A percentile compares a stretch with the other conserved stretches of the same genome.
These are phyloP conservation scores for Candida taoyuanica DNA, from an alignment of 805 yeast genomes.

Conservation along the genomic window DNA sequence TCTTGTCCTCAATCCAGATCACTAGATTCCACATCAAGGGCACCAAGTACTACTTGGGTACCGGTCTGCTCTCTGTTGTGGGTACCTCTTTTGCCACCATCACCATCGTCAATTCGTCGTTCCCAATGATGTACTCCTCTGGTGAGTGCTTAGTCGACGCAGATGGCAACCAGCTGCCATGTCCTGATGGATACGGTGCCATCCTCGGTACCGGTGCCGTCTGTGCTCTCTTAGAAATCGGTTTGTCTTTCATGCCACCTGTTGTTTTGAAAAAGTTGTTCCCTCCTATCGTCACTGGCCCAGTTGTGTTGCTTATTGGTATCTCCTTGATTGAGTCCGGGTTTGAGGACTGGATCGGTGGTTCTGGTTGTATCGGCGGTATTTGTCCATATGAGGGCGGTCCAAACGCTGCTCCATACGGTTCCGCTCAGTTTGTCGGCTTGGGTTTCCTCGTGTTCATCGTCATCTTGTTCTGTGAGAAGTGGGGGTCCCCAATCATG, in stretches of 20 bases:
- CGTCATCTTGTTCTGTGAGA: constrained; percentile 70
- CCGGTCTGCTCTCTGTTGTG: constrained; percentile 85
- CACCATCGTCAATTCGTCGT: constrained; percentile 67
- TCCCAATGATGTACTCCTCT: constrained; percentile 73
- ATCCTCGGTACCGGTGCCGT: constrained; percentile 74
- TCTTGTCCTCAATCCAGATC: constrained; percentile 70
- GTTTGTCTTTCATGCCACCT: constrained; percentile 75
- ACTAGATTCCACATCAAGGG: constrained; percentile 72
- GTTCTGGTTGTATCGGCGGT: constrained; percentile 53
- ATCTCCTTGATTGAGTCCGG: constrained; percentile 64
- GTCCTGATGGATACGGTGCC: constrained; percentile 91
- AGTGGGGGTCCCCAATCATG: constrained; percentile 92
- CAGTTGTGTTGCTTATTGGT: constrained; percentile 85
- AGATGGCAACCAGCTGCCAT: constrained; percentile 65
- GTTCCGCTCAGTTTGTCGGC: constrained; percentile 83
- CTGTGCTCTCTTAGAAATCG: constrained; percentile 72
- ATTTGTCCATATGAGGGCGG: constrained; percentile 47
- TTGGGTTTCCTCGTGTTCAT: constrained; percentile 79
- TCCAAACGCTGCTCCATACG: constrained; percentile 68
- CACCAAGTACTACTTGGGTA: constrained; percentile 77
- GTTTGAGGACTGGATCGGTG: constrained; percentile 84
- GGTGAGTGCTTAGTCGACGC: constrained; percentile 63
- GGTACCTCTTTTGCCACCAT: constrained; percentile 91
- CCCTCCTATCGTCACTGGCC: constrained; percentile 92
- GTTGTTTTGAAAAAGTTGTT: constrained; percentile 62